phyloP scores from a whole-genome alignment of 139 green algal species.

The Spirogloea muscicola region DNA sequence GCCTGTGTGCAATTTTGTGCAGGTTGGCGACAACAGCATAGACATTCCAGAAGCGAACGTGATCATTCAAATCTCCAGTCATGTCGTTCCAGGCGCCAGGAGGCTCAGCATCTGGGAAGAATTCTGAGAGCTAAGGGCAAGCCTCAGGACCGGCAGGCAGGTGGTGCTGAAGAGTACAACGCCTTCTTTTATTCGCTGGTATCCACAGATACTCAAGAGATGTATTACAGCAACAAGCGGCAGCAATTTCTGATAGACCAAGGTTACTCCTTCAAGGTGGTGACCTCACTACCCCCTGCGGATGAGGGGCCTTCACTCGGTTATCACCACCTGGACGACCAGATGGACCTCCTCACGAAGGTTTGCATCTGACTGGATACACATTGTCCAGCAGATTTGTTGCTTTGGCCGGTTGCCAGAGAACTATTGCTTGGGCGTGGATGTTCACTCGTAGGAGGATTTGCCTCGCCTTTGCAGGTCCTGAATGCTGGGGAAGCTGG shows the following conservation, averaged over 20 bases:
- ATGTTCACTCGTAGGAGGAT: too few species aligned
- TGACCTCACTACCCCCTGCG: conserved; percentile 65
- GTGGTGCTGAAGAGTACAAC: conserved; percentile 76
- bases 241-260: conserved; percentile 99
- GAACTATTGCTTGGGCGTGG: too few species aligned
- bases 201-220: conserved; percentile 88
- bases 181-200: conserved; percentile 99
- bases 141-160: conserved; percentile 14
- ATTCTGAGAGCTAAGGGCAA: conserved; percentile 88
- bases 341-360: conserved; percentile 71
- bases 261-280: conserved; percentile 93
- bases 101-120: conserved; percentile 93
- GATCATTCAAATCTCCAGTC: conserved; percentile 94
- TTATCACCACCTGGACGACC: conserved; percentile 55
- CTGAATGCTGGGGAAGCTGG: conserved; percentile 69
- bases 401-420: too few species aligned
- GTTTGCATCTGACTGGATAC: too few species aligned
- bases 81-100: conserved; percentile 87
- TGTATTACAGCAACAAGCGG: conserved; percentile 94
- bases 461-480: conserved; percentile 53
- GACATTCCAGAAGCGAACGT: conserved; percentile 99
- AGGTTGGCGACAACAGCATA: conserved; percentile 96
- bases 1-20: too few species aligned
- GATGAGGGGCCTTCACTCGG: conserved; percentile 43
- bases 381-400: too few species aligned